Evolutionary conservation across 345 rosid genomes (phyloP).

Genomic region (Sisymbrium altissimum): DNA sequence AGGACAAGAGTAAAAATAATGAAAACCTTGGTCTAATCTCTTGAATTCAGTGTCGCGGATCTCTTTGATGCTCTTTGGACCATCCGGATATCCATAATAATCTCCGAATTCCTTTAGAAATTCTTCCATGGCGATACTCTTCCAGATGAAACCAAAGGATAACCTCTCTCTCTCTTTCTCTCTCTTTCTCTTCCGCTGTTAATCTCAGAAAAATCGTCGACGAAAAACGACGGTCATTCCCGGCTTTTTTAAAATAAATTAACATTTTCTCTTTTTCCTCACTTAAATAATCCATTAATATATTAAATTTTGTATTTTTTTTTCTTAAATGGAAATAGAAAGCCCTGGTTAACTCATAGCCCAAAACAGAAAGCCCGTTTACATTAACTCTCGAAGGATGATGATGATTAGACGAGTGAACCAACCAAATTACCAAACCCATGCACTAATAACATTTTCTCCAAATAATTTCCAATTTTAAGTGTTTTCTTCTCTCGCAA

Average conservation of each 20-base stretch:
- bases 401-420: not conserved
- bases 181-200: not conserved
- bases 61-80: constrained; percentile 59
- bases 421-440: not conserved
- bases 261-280: not conserved
- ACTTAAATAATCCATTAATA: not conserved
- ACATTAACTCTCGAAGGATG: not conserved
- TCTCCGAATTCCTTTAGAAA: constrained; percentile 67
- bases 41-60: constrained; percentile 84
- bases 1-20: not conserved
- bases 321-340: too few species aligned
- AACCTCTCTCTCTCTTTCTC: not conserved
- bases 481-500: not conserved
- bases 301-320: not conserved
- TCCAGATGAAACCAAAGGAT: not conserved
- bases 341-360: not conserved
- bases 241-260: constrained; percentile 21
- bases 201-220: constrained; percentile 18
- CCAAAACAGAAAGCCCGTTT: constrained; percentile 7
- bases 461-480: too few species aligned
- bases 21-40: constrained; percentile 56
- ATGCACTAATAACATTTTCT: too few species aligned
- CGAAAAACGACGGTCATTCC: constrained; percentile 7
- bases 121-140: constrained; percentile 32
- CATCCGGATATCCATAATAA: constrained; percentile 80